A percentile compares a stretch with the other conserved stretches of the same genome.
phyloP scores from a whole-genome alignment of 179 eudicot species.

The Silene vulgaris region DNA sequence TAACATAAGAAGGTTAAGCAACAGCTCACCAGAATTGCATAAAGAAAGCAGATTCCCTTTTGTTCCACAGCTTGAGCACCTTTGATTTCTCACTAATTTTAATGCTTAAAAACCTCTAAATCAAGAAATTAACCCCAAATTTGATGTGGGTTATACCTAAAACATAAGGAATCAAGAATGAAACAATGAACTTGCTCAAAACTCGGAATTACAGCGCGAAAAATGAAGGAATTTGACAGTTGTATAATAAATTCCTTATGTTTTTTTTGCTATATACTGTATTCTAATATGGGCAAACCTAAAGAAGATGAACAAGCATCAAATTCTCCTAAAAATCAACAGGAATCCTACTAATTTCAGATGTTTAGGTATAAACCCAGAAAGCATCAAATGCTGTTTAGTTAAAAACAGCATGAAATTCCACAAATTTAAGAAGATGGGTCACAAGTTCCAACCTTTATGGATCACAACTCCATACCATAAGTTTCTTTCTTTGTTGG shows the following conservation, averaged over 20 bases:
- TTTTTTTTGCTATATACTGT: constrained; percentile 4
- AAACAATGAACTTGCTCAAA: constrained; percentile 20
- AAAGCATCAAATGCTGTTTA: constrained; percentile 36
- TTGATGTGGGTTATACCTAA: constrained; percentile 23
- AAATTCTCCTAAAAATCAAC: constrained; percentile 31
- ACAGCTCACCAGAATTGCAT: constrained; percentile 58
- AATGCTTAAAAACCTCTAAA: constrained; percentile 13
- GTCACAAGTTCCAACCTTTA: constrained; percentile 34
- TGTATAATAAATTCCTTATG: not conserved
- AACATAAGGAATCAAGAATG: constrained; percentile 22
- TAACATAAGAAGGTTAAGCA: constrained; percentile 24
- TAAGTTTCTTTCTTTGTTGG: no score
- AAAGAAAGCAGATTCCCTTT: constrained; percentile 61
- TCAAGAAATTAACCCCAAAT: constrained; percentile 23
- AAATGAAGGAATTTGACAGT: constrained; percentile 16
- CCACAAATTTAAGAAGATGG: constrained; percentile 33
- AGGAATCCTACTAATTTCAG: constrained; percentile 23
- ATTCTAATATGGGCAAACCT: constrained; percentile 32
- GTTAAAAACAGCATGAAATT: constrained; percentile 30
- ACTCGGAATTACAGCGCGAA: constrained; percentile 15
- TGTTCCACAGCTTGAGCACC: constrained; percentile 22
- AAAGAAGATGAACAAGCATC: constrained; percentile 36
- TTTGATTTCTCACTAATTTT: not conserved
- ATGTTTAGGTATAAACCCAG: constrained; percentile 21
- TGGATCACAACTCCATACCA: constrained; percentile 17